Evolutionary conservation across 2,329 filamentous ascomycete genomes (phyloP), one percentile per base, ranked within the genome.

Genomic region (Penicillium sp.): DNA sequence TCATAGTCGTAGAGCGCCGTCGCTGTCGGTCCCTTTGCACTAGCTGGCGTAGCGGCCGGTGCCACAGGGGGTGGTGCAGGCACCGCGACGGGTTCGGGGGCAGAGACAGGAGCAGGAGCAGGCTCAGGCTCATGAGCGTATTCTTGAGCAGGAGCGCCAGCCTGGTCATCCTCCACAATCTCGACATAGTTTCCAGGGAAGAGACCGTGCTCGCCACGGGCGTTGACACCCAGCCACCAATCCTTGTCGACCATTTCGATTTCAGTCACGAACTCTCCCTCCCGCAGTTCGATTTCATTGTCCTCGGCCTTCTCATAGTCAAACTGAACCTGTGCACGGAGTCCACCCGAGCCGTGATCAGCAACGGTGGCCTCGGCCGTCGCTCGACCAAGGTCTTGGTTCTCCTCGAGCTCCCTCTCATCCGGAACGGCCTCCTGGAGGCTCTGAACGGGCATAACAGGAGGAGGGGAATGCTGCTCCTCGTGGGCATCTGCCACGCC

Each of bases 171-270:
- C 30, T 88, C 87, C 29, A 94, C 80, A 18, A 96, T 73, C 71
- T 96, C 91, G 46, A 99, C 93, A 61, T 99, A 99, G 79, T 97
- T 97, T 77, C 90, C 94, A 4, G 94, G 94, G 80, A 99, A 97
- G 29, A 99, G 80, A 41, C 94, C 94, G 52, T 81, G 87, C 72
- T 97, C 91, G 63, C 94, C 94, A 55, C 80, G 81, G 18, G 82
- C 77, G 76, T 97, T 99, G 60, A 88, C 90, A 36, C 95, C 94
- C 83, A 96, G 89, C 94, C 94, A 99, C 94, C 94, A 99, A 69
- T 99, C 93, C 45, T 95, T 89, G 63, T 97, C 94, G 2, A 99
- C 91, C 89, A 95, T 95, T 57, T 97, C 91, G 65, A 99, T 96
- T 68, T 96, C 88, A 20, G 84, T 91, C 30, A 99, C 88, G 58